Percentiles rank a stretch among this genome's conserved stretches.
Evolutionary conservation across 495 filamentous ascomycete species (phyloP).

Genomic region (Recurvomyces mirabilis): DNA sequence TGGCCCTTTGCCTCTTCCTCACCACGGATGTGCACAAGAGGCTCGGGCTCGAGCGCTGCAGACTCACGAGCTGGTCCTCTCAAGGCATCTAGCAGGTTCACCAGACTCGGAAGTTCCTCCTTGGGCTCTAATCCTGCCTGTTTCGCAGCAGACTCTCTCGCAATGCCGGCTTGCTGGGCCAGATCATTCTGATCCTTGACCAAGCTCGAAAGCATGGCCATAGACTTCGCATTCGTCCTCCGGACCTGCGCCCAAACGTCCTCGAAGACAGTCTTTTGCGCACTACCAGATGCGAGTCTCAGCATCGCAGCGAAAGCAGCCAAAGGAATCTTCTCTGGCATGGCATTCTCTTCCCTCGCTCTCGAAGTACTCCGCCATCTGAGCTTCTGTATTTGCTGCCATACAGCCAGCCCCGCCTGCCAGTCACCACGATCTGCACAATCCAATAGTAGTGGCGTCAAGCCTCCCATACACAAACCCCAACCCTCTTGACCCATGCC

Average conservation of each 20-base stretch:
- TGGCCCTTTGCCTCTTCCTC: neutral
- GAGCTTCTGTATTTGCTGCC: slow-evolving; percentile 22
- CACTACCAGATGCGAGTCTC: slow-evolving; percentile 2
- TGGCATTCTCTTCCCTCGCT: neutral
- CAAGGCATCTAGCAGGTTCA: too few species aligned
- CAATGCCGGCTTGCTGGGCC: too few species aligned
- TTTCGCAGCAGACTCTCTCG: neutral
- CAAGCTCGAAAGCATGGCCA: neutral
- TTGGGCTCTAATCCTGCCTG: too few species aligned
- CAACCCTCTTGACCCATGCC: slow-evolving; percentile 30
- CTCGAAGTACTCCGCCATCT: neutral
- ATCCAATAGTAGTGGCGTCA: slow-evolving; percentile 23
- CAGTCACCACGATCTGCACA: slow-evolving; percentile 24
- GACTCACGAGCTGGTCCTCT: too few species aligned
- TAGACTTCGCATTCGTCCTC: neutral
- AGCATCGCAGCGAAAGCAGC: slow-evolving; percentile 16
- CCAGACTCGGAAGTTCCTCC: too few species aligned
- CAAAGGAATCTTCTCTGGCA: slow-evolving; percentile 1
- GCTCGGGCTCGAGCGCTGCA: neutral
- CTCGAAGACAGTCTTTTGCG: slow-evolving; percentile 4
- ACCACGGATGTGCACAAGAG: neutral
- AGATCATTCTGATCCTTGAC: slow-evolving; percentile 4
- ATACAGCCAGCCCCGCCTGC: slow-evolving; percentile 21
- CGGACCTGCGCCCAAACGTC: slow-evolving; percentile 9
- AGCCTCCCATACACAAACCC: slow-evolving; percentile 23